Conservation (phyloP, 2,329 filamentous ascomycete genomes). For the Neopestalotiopsis sp. region DNA sequence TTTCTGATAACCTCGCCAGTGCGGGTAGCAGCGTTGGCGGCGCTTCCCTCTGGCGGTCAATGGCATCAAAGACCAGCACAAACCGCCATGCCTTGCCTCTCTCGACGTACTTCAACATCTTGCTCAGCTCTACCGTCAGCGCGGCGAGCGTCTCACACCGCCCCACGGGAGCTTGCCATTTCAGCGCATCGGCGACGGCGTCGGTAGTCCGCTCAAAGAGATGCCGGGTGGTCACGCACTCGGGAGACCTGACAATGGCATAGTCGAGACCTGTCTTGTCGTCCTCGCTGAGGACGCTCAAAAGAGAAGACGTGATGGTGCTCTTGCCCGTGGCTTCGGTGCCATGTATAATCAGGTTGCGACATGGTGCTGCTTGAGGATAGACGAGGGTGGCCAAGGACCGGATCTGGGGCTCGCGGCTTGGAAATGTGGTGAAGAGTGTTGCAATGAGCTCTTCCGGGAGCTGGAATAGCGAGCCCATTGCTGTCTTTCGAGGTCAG, state of each 20-base stretch:
- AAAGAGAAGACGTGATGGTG: slow-evolving; percentile 66
- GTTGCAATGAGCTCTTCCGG: slow-evolving; percentile 56
- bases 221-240: slow-evolving; percentile 81
- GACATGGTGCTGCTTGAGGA: slow-evolving; percentile 70
- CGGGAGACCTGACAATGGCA: slow-evolving; percentile 69
- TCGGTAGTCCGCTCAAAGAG: slow-evolving; percentile 74
- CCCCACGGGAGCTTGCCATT: slow-evolving; percentile 53
- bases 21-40: slow-evolving; percentile 80
- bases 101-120: slow-evolving; percentile 56
- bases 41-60: slow-evolving; percentile 84
- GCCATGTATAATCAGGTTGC: slow-evolving; percentile 81
- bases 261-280: slow-evolving; percentile 57
- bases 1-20: slow-evolving; percentile 80
- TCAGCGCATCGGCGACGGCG: slow-evolving; percentile 59
- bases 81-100: slow-evolving; percentile 58
- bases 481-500: slow-evolving; percentile 22
- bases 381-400: slow-evolving; percentile 62
- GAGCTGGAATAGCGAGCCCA: slow-evolving; percentile 51
- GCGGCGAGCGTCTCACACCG: slow-evolving; percentile 83
- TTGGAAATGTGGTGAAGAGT: slow-evolving; percentile 56
- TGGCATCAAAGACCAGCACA: slow-evolving; percentile 83
- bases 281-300: slow-evolving; percentile 52
- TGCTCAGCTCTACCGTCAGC: slow-evolving; percentile 73
- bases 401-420: slow-evolving; percentile 64
- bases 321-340: slow-evolving; percentile 88